Percentiles rank a stretch among this genome's conserved stretches.
Evolutionary conservation across 1,284 basidiomycete genomes (phyloP).

Genomic region (Cryptococcus maquisensis): DNA sequence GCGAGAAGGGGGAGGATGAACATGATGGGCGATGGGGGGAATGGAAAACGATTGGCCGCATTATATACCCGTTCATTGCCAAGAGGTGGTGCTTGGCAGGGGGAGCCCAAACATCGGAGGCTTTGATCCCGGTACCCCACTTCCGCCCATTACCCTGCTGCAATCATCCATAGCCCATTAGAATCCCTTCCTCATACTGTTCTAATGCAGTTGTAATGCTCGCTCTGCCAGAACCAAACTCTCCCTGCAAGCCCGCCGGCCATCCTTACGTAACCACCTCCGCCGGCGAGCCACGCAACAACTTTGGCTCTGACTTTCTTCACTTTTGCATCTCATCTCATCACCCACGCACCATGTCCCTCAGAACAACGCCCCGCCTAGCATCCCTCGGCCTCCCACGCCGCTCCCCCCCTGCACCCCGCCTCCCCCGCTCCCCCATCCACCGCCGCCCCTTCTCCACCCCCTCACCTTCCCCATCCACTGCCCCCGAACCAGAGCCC

Average conservation of each 20-base stretch:
- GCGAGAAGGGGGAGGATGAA: constrained; percentile 17
- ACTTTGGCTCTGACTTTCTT: not conserved
- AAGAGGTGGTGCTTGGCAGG: not conserved
- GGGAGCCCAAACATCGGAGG: not conserved
- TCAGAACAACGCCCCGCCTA: not conserved
- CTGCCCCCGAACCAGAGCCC: constrained; percentile 6
- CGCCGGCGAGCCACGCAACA: not conserved
- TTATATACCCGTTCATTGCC: not conserved
- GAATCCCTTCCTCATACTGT: too few species aligned
- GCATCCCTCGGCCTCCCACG: not conserved
- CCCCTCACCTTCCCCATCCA: not conserved
- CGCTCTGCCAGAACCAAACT: too few species aligned
- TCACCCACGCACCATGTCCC: not conserved
- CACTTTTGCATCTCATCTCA: not conserved
- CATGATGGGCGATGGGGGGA: not conserved
- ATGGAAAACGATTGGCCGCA: not conserved
- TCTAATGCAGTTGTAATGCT: too few species aligned
- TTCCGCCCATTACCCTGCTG: too few species aligned
- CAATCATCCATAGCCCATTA: too few species aligned
- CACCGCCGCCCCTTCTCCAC: not conserved
- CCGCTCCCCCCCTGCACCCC: not conserved
- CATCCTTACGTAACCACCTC: not conserved
- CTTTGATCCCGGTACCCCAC: too few species aligned
- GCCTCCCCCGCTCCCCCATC: not conserved
- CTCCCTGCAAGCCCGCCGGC: too few species aligned